Base-by-base conservation (phyloP, 176 grass and related monocot species). In the Thinopyrum elongatum region DNA sequence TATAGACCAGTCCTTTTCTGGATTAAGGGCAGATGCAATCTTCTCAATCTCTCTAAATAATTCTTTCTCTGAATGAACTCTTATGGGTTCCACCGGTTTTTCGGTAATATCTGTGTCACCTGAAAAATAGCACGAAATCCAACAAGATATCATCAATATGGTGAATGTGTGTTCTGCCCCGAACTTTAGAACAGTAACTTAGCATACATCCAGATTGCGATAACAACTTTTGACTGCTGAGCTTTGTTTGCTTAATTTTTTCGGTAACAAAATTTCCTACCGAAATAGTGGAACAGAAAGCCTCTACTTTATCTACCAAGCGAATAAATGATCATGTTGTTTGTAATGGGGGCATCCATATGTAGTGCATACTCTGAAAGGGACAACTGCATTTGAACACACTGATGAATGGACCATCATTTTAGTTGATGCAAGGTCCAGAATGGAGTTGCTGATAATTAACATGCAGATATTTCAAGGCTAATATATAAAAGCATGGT, bases 1-100 rank as follows among this genome's bases (percentile, higher is more conserved):
- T 77, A 90, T 64, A 44, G 91, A 90, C 94, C 94, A 96, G 85
- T 96, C 94, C 79, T 96, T 96, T 66, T 96, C 94, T 81, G 94
- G 94, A 44, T 86, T 86, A 77, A 96, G 91, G 74, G 85, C 80
- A 74, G 82, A 81, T 70, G 89, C 84, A 80, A 96, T 88, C 78
- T 93, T 96, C 82, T 96, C 94, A 46, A 96, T 77, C 30, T 96
- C 94, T 69, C 89, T 91, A 39, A 93, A 17, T 73, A 96, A 87
- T 90, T 96, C 94, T 77, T 96, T 93, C 58, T 96, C 94, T 39
- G 94, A 96, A 70, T 93, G 87, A 70, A 96, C 89, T 74, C 87
- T 96, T 82, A 96, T 84, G 65, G 94, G 89, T 13, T 91, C 91
- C 82, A 93, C 82, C 81, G 79, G 82, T 44, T 90, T 96, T 86